A percentile compares a stretch with the other conserved stretches of the same genome.
Evolutionary conservation across 2,329 filamentous ascomycete genomes (phyloP).

Genomic region (Didymella lethalis): DNA sequence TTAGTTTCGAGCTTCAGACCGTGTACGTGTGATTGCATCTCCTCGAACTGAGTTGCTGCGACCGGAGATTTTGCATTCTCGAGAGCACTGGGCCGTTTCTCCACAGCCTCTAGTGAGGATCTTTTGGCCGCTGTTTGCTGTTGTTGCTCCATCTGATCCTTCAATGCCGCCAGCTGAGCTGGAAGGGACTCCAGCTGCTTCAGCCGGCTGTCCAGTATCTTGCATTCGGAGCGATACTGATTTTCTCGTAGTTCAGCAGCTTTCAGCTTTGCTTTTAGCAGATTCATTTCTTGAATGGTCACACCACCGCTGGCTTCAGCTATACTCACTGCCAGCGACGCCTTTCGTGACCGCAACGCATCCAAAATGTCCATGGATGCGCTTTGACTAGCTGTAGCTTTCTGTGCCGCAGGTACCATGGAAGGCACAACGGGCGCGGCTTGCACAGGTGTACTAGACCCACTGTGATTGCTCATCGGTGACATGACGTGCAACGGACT

Average conservation of each 20-base stretch:
- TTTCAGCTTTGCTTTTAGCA: constrained; percentile 1
- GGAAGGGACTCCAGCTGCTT: not conserved
- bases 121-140: constrained; percentile 1
- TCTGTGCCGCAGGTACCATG: constrained; percentile 27
- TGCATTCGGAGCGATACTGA: not conserved
- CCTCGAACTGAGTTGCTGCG: not conserved
- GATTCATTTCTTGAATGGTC: not conserved
- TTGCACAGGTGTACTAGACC: constrained; percentile 31
- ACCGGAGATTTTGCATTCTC: not conserved
- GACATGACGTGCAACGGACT: constrained; percentile 21
- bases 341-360: constrained; percentile 1
- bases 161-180: not conserved
- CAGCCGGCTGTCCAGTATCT: not conserved
- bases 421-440: constrained; percentile 32
- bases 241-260: not conserved
- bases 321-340: not conserved
- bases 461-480: constrained; percentile 24
- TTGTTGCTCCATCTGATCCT: not conserved
- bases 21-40: not conserved
- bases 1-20: not conserved
- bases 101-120: not conserved
- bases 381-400: not conserved
- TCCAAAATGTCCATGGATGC: constrained; percentile 3
- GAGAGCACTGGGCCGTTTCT: not conserved
- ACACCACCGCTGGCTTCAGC: not conserved